Conservation (phyloP, 208 protist species). For the Wallacemonas rigidus region DNA sequence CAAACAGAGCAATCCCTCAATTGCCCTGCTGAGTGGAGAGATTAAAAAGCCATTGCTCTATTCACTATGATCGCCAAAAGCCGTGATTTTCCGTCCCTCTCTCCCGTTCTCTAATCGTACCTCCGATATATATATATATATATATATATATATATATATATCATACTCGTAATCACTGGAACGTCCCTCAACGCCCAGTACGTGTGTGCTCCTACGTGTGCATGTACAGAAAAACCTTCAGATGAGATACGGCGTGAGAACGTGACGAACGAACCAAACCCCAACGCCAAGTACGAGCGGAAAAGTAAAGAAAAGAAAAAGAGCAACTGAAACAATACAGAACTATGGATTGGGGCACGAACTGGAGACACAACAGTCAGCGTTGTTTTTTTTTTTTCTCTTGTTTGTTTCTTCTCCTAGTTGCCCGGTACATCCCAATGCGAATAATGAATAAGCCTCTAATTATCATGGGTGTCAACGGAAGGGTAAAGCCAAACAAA, state of each 20-base stretch:
- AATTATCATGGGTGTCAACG: too few species aligned
- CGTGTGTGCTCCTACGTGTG: neutral
- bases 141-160: too few species aligned
- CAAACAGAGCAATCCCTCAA: conserved; percentile 11
- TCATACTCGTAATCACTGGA: neutral
- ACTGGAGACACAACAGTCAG: neutral
- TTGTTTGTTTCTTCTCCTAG: too few species aligned
- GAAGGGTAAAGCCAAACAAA: neutral
- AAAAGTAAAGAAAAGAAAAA: neutral
- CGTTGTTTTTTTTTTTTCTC: neutral
- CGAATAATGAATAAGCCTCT: too few species aligned
- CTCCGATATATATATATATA: too few species aligned
- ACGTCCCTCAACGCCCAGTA: conserved; percentile 13
- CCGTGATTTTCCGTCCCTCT: neutral
- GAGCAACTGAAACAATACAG: conserved; percentile 3
- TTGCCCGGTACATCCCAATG: too few species aligned
- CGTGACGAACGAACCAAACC: neutral
- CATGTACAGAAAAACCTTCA: neutral
- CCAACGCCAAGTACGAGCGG: neutral
- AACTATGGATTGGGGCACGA: neutral
- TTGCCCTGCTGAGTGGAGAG: neutral
- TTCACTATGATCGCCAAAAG: neutral
- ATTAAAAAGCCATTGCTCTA: neutral
- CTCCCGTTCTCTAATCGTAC: neutral
- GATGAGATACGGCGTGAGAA: conserved; percentile 5